These are phyloP conservation scores for Lomentospora prolificans DNA, from an alignment of 2,329 filamentous ascomycete species.

Conservation along the genomic window DNA sequence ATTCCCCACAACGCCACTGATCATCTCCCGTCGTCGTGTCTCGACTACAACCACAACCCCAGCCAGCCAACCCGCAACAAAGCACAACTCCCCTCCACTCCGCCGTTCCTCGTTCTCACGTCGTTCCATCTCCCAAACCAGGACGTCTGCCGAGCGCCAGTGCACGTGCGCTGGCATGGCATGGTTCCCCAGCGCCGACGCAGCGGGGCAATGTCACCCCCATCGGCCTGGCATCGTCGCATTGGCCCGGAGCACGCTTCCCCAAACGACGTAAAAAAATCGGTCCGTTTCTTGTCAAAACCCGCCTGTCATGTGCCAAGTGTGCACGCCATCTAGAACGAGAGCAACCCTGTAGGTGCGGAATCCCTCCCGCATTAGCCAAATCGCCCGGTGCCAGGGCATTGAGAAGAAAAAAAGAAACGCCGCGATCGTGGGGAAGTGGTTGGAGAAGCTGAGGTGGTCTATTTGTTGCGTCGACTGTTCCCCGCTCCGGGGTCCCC, in stretches of 20 bases:
- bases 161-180: background rate
- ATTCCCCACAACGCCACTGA: no score
- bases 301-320: no score
- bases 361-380: background rate
- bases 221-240: background rate
- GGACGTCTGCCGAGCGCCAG: background rate
- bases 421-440: no score
- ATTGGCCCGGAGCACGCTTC: background rate
- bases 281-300: background rate
- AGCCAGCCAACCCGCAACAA: background rate
- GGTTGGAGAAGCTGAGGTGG: no score
- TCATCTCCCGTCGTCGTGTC: no score
- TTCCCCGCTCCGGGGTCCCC: background rate
- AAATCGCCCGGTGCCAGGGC: no score
- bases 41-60: no score
- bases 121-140: background rate
- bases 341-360: background rate
- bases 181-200: background rate
- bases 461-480: no score
- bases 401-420: no score
- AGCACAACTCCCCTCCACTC: background rate
- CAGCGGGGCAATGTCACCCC: background rate
- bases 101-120: background rate
- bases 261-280: background rate
- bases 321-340: no score